phyloP scores from a whole-genome alignment of 805 yeast genomes.

The Henningerozyma blattae region DNA sequence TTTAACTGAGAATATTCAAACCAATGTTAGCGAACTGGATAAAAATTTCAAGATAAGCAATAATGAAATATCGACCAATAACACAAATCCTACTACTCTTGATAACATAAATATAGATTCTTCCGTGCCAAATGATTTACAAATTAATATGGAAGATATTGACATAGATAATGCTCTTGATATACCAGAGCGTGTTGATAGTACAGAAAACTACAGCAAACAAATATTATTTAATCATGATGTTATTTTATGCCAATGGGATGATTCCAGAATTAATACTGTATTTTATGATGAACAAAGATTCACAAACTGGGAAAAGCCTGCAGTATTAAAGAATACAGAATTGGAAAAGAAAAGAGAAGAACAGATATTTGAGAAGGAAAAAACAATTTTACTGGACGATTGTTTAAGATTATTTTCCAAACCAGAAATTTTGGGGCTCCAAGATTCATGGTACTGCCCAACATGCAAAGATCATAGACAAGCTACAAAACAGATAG shows the following conservation, averaged over 20 bases:
- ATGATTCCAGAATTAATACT: conserved; percentile 31
- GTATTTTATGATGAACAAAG: conserved; percentile 41
- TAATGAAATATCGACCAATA: no score
- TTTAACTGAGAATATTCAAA: no score
- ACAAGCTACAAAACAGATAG: conserved; percentile 80
- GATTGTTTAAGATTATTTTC: conserved; percentile 71
- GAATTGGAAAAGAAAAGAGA: conserved; percentile 39
- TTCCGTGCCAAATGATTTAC: no score
- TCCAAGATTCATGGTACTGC: conserved; percentile 89
- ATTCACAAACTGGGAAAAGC: conserved; percentile 43
- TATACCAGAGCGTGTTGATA: no score
- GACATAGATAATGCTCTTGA: no score
- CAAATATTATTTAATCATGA: conserved; percentile 9
- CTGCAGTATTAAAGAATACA: conserved; percentile 37
- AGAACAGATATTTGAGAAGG: conserved; percentile 17
- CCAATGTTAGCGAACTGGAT: no score
- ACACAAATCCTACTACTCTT: no score
- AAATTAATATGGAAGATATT: no score
- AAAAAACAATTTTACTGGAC: conserved; percentile 42
- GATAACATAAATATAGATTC: no score
- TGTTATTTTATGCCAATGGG: conserved; percentile 61
- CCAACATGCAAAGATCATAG: conserved; percentile 81
- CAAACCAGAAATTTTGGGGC: conserved; percentile 72
- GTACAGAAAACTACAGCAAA: not conserved
- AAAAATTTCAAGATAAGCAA: no score